phyloP scores from a whole-genome alignment of 805 yeast genomes.

The Wickerhamiella siamensis region DNA sequence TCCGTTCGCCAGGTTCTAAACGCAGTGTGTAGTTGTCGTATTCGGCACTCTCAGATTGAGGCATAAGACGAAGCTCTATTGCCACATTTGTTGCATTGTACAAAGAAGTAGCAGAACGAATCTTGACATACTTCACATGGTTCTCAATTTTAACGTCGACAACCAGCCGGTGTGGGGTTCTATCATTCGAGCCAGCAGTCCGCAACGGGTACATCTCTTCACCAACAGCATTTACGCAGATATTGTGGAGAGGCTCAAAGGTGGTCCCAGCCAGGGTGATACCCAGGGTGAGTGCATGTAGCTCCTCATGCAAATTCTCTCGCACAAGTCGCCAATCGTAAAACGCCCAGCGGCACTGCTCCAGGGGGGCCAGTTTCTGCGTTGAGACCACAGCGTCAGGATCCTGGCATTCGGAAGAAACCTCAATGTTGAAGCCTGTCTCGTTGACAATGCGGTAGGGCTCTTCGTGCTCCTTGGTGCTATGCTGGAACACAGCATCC shows the following conservation, averaged over 20 bases:
- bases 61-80: slow-evolving; percentile 25
- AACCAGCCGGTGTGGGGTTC: slow-evolving; percentile 43
- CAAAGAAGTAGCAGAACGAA: slow-evolving; percentile 62
- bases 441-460: slow-evolving; percentile 74
- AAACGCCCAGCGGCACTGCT: slow-evolving; percentile 68
- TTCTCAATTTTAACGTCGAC: slow-evolving; percentile 56
- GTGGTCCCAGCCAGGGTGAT: slow-evolving; percentile 38
- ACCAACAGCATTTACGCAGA: slow-evolving; percentile 71
- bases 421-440: slow-evolving; percentile 67
- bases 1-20: slow-evolving; percentile 41
- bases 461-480: slow-evolving; percentile 58
- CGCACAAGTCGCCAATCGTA: slow-evolving; percentile 86
- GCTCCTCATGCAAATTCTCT: slow-evolving; percentile 59
- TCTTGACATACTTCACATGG: slow-evolving; percentile 63
- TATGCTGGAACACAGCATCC: slow-evolving; percentile 23
- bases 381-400: slow-evolving; percentile 14
- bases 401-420: slow-evolving; percentile 54
- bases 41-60: slow-evolving; percentile 22
- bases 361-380: slow-evolving; percentile 30
- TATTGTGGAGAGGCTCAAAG: slow-evolving; percentile 38
- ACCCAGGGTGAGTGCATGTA: slow-evolving; percentile 45
- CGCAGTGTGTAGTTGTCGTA: slow-evolving; percentile 25
- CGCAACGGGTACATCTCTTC: slow-evolving; percentile 43
- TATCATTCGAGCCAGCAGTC: slow-evolving; percentile 22
- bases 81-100: slow-evolving; percentile 53